Percentiles rank a stretch among this genome's conserved stretches.
These are phyloP conservation scores for Ophiostoma novo-ulmi DNA, from an alignment of 2,329 filamentous ascomycete species.

Conservation along the genomic window DNA sequence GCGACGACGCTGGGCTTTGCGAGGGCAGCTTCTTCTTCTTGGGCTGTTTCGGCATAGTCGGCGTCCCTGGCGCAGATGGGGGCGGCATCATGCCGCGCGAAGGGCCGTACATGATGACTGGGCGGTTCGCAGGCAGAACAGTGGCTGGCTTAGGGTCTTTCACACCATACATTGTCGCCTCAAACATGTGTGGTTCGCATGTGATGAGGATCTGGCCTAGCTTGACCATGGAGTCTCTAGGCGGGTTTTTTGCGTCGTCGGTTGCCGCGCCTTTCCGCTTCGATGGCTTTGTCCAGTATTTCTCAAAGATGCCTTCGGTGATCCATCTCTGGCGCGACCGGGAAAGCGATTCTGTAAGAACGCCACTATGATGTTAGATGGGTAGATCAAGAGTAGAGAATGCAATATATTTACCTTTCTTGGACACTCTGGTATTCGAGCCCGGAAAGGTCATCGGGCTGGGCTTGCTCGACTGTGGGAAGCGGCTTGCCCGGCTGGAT, in stretches of 20 bases:
- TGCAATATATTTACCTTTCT: conserved; percentile 57
- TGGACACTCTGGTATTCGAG: conserved; percentile 69
- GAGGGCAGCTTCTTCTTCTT: conserved; percentile 26
- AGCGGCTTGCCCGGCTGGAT: conserved; percentile 62
- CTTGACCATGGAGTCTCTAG: conserved; percentile 66
- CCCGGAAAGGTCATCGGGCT: conserved; percentile 56
- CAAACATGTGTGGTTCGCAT: conserved; percentile 74
- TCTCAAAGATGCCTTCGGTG: conserved; percentile 66
- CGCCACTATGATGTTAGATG: conserved; percentile 51
- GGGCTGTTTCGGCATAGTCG: conserved; percentile 38
- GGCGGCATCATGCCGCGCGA: conserved; percentile 58
- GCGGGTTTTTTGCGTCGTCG: conserved; percentile 61
- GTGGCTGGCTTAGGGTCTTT: conserved; percentile 56
- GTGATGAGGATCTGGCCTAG: conserved; percentile 69
- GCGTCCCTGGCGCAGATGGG: conserved; percentile 16
- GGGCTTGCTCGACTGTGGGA: conserved; percentile 63
- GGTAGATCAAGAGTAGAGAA: background rate
- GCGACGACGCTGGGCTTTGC: conserved; percentile 28
- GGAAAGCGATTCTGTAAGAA: conserved; percentile 66
- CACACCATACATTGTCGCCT: conserved; percentile 67
- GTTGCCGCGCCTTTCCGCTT: conserved; percentile 62
- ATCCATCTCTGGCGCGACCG: conserved; percentile 72
- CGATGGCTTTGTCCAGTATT: conserved; percentile 69
- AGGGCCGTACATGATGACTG: conserved; percentile 61
- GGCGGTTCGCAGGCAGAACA: conserved; percentile 43